Evolutionary conservation across 2,329 filamentous ascomycete species (phyloP), one percentile per base, ranked within the genome.

Genomic region (Epichloe hybrida): DNA sequence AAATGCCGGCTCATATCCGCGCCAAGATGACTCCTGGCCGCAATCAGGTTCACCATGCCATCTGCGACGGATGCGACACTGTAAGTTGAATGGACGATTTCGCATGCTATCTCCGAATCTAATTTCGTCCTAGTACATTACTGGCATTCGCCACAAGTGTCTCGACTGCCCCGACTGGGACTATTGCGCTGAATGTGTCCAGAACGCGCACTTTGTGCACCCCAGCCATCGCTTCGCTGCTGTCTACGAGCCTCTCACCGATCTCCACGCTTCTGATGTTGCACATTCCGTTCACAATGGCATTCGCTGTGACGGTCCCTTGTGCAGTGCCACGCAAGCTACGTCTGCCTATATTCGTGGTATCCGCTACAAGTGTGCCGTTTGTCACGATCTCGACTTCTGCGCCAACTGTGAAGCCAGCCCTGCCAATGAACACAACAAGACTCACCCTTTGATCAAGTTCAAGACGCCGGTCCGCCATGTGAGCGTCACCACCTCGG

Each of bases 81-180:
- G 52, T 53, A 48, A 83, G 54, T 52, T 53, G 56, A 47, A 35
- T 41, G 36, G 6, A 5, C 5, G 13, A 35, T 36, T 17, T 7
- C 17, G 12, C 37, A 39, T 31, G 15, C n/a, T 7, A 17, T 47
- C 48, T 17, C 35, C 11, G 13, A 15, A 38, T 39, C 47, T 36
- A 13, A 47, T 15, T 13, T 5, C 3, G 9, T 27, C 21, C 34
- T 38, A 63, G 76, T 82, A 81, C 66, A 93, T 98, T 61, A 75
- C 77, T 59, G 94, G 93, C 59, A 77, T 95, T 52, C 91, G 93
- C 59, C 85, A 97, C 79, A 98, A 98, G 76, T 98, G 93, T 67
- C 75, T 97, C 56, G 84, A 88, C 65, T 98, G 93, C 73, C 93
- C 94, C 42, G 93, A 98, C 67, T 98, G 88, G 86, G 93, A 98